Conservation (phyloP, 2,329 filamentous ascomycete genomes). For the Talaromyces sp. region DNA sequence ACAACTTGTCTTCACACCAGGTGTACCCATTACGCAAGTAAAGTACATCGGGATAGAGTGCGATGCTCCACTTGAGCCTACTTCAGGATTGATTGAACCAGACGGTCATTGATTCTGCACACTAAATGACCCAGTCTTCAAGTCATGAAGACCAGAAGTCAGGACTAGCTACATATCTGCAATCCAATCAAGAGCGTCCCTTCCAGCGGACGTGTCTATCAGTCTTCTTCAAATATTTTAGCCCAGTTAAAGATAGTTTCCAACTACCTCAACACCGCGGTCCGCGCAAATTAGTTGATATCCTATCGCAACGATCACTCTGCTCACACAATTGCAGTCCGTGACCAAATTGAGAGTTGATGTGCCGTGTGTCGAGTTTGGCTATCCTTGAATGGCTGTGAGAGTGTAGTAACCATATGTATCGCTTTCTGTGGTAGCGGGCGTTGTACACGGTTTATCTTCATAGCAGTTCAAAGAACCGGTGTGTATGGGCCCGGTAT, state of each 20-base stretch:
- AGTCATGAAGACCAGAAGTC: neutral
- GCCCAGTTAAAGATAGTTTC: no score
- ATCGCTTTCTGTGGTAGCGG: neutral
- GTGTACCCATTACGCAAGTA: neutral
- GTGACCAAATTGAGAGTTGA: neutral
- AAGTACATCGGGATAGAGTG: no score
- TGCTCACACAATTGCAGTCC: neutral
- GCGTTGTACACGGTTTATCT: neutral
- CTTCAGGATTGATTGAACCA: neutral
- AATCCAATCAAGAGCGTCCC: neutral
- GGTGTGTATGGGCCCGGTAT: neutral
- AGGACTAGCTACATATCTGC: neutral
- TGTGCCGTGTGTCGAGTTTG: neutral
- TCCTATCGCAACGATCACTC: neutral
- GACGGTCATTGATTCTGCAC: neutral
- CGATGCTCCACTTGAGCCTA: neutral
- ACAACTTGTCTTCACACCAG: neutral
- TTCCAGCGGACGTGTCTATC: neutral
- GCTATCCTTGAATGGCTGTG: neutral
- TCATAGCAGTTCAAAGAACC: neutral
- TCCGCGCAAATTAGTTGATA: neutral
- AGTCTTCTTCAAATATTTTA: no score
- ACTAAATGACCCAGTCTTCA: neutral
- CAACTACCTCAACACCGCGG: neutral
- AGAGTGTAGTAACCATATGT: no score